Evolutionary conservation across 2,329 filamentous ascomycete genomes (phyloP).

Genomic region (Metarhizium anisopliae): DNA sequence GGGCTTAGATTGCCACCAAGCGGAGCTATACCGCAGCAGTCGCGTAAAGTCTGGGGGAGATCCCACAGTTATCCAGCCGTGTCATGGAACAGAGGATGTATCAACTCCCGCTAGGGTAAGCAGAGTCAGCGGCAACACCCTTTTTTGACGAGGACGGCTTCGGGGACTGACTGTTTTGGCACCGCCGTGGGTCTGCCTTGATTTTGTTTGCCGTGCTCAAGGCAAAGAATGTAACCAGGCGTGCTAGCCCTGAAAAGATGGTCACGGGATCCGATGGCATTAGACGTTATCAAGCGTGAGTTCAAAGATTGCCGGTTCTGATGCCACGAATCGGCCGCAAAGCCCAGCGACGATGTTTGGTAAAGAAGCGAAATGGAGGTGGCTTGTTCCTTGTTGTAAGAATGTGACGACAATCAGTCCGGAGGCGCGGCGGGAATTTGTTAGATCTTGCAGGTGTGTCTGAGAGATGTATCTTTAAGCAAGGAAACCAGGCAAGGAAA

Average conservation of each 20-base stretch:
- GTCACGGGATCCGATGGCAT: background rate
- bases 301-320: background rate
- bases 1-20: constrained; percentile 5
- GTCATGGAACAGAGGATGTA: background rate
- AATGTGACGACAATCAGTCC: background rate
- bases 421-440: background rate
- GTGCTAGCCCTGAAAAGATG: background rate
- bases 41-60: constrained; percentile 7
- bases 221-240: background rate
- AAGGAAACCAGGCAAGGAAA: constrained; percentile 1
- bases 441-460: background rate
- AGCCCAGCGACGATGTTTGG: background rate
- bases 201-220: background rate
- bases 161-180: background rate
- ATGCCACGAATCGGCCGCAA: background rate
- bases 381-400: background rate
- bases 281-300: background rate
- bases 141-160: background rate
- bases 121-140: background rate
- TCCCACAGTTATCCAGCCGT: constrained; percentile 4
- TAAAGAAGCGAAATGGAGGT: background rate
- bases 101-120: background rate
- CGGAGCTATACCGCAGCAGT: constrained; percentile 4
- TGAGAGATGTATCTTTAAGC: constrained; percentile 1
- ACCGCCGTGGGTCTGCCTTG: background rate